A percentile compares a stretch with the other conserved stretches of the same genome.
Conservation (phyloP, 2,329 filamentous ascomycete species). For the Gaeumannomyces tritici region DNA sequence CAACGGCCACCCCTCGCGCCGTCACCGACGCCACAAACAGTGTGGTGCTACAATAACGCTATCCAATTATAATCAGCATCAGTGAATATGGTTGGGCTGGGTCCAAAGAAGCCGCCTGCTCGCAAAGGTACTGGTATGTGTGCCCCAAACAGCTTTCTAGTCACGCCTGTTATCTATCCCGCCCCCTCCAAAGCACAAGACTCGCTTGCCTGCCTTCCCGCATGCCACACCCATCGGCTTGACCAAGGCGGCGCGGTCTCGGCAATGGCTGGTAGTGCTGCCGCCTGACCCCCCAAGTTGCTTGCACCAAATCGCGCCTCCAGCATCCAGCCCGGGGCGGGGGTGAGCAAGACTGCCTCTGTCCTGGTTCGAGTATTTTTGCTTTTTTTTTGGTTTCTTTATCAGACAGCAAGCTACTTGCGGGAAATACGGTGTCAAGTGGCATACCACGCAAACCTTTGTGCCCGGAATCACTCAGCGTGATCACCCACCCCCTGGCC, state of each 20-base stretch:
- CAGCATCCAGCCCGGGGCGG: background rate
- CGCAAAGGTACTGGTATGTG: slow-evolving; percentile 33
- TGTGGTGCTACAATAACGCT: background rate
- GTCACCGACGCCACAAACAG: no score
- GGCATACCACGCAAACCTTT: no score
- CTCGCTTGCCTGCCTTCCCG: background rate
- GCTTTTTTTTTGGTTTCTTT: background rate
- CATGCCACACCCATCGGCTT: background rate
- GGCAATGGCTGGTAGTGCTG: background rate
- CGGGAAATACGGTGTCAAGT: background rate
- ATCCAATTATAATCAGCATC: background rate
- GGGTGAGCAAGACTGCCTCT: background rate
- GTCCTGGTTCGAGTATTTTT: background rate
- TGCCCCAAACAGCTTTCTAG: background rate
- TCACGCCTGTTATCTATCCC: background rate
- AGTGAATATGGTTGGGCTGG: slow-evolving; percentile 49
- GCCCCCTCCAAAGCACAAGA: background rate
- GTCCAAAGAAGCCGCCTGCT: slow-evolving; percentile 54
- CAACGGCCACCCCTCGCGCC: background rate
- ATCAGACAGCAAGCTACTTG: background rate
- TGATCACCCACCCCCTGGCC: background rate
- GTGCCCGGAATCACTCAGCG: background rate
- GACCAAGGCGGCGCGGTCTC: background rate
- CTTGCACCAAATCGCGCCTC: background rate
- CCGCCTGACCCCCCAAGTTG: background rate